Base-by-base conservation (phyloP, 2,329 filamentous ascomycete genomes). In the Huntiella decipiens region DNA sequence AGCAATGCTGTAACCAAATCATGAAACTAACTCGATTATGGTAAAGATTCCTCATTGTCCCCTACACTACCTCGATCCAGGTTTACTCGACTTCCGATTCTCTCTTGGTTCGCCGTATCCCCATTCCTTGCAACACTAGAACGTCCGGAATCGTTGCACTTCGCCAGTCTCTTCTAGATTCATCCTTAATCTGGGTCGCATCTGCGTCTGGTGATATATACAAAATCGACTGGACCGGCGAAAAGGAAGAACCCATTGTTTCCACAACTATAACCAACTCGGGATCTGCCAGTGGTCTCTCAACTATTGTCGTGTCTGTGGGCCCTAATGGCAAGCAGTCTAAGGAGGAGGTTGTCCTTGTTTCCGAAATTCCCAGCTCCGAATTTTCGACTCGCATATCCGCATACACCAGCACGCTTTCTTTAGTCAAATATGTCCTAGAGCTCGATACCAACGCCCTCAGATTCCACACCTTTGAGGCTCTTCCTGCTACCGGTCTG, bases 81-180 rank as follows among this genome's bases (percentile, higher is more conserved):
- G 71, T 94, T 19, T 93, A 91, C 61, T 82, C 82, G 1, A 74
- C 83, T 28, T 67, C 74, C 52, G 86, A 85, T 46, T 96, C 91
- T 1, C 72, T 92, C 43, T 73, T 92, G 16, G 67, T 84, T 39
- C 77, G 84, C 53, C 74, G 77, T 47, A 78, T 95, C 42, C 64
- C 71, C 10, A 64, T 79, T 52, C 50, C 47, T 37, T 47, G 58
- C 47, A 53, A 57, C 37, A 56, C 57, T 46, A 48, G 44, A 35
- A 42, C 44, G n/a, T 17, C 42, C 5, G 41, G 34, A 19, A 62
- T 70, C 43, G 60, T 67, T 44, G 63, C 63, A 11, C 65, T 63
- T 58, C 56, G 59, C 16, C 56, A 61, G 33, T 65, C 63, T 4
- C 57, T 56, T 40, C 51, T 56, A 44, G 56, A 62, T 40, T 56